phyloP scores from a whole-genome alignment of 345 rosid genomes.

The Theobroma cacao region DNA sequence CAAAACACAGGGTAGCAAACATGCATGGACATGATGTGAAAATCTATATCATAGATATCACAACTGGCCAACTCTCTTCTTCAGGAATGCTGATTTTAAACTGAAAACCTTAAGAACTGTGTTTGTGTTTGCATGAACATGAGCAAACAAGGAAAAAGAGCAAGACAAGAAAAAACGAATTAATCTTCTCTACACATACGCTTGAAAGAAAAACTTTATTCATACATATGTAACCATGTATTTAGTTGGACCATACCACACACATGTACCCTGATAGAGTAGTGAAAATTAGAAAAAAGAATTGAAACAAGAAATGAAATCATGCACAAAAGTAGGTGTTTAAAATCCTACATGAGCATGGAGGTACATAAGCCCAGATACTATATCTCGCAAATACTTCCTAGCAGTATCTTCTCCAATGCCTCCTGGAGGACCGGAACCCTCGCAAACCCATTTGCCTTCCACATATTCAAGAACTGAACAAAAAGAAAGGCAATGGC shows the following conservation, averaged over 20 bases:
- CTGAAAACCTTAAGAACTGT: neutral
- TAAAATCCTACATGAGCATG: constrained; percentile 78
- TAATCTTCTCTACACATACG: neutral
- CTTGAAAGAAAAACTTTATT: neutral
- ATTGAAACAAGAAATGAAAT: neutral
- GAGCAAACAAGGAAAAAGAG: neutral
- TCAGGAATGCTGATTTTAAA: neutral
- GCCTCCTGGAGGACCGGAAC: constrained; percentile 57
- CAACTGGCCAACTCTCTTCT: neutral
- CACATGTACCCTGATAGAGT: neutral
- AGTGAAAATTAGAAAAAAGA: neutral
- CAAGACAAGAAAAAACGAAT: neutral
- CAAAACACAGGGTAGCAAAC: neutral
- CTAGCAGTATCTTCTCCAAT: constrained; percentile 78
- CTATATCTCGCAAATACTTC: constrained; percentile 81
- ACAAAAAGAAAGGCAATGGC: constrained; percentile 7
- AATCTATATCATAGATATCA: neutral
- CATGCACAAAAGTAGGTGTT: neutral
- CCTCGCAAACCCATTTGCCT: constrained; percentile 75
- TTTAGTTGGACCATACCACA: neutral
- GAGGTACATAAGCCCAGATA: constrained; percentile 89
- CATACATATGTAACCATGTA: neutral
- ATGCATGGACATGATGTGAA: neutral
- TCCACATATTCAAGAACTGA: constrained; percentile 95
- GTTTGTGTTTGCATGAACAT: neutral